Base-by-base conservation (phyloP, 441 rosid genomes). In the Omphalea diandra region DNA sequence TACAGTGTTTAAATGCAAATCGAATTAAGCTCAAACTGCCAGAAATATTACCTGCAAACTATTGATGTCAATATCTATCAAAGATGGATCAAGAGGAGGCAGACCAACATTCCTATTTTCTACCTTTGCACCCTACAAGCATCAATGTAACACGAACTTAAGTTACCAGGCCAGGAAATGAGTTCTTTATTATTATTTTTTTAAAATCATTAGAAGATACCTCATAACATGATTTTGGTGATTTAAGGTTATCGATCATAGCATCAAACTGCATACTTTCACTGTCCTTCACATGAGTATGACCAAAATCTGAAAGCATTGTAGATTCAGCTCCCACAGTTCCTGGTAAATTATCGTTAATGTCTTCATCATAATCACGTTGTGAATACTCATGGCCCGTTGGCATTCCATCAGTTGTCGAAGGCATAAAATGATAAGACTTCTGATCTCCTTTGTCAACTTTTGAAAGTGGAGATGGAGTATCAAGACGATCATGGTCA, bases 201-300 rank as follows among this genome's bases (percentile, higher is more conserved):
- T n/a, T n/a, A n/a, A n/a, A n/a, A 73, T 35, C 57, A 74, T 5
- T 63, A 38, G 53, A 18, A 63, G 53, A 75, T 86, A 93, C 98
- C 97, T 88, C 88, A 67, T 77, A 78, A 63, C 83, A 87, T 70
- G 83, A 74, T 43, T 83, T 88, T 3, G 82, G 76, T 24, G 70
- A 73, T 81, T 76, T 83, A 52, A 79, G 80, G 83, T 85, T 86
- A 70, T 86, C 89, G 68, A 74, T 83, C 88, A 87, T 73, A 63
- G 83, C 90, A 76, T 76, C 89, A 76, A 84, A 86, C 75, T 84
- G 91, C 84, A 82, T 69, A 52, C 85, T 86, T 73, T 91, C 96
- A 50, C 79, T 81, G 65, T 76, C 83, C 79, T 81, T 79, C 68
- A 68, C 67, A 32, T 74, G 81, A 63, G 85, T 76, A 75, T 74